These are phyloP conservation scores for Infundibulicybe gibba DNA, from an alignment of 768 basidiomycete genomes.

Conservation along the genomic window DNA sequence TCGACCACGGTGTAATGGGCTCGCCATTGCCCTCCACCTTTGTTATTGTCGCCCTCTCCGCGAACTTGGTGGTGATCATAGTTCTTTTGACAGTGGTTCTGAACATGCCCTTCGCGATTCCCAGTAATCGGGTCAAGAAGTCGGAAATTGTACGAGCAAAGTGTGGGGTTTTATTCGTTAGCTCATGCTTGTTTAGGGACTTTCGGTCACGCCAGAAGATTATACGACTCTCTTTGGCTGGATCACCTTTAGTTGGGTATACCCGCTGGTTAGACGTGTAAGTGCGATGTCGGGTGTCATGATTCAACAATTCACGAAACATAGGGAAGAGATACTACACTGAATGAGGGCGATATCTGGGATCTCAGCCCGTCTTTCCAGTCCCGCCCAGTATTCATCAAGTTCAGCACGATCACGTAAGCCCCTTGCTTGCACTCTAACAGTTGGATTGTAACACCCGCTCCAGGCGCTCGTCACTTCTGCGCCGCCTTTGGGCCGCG, in stretches of 20 bases:
- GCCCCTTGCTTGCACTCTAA: slow-evolving; percentile 5
- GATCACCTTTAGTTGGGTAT: slow-evolving; percentile 71
- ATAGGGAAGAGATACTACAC: slow-evolving; percentile 46
- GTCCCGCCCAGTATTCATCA: slow-evolving; percentile 60
- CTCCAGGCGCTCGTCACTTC: slow-evolving; percentile 32
- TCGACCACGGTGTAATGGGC: slow-evolving; percentile 41
- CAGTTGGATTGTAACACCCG: neutral
- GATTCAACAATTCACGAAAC: neutral
- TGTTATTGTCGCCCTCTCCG: slow-evolving; percentile 21
- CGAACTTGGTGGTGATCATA: slow-evolving; percentile 42
- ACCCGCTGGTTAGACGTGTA: slow-evolving; percentile 55
- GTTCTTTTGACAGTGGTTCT: slow-evolving; percentile 44
- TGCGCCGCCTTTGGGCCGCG: slow-evolving; percentile 38
- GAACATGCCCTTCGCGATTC: slow-evolving; percentile 64
- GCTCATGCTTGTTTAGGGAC: slow-evolving; percentile 33
- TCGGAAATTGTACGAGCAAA: slow-evolving; percentile 58
- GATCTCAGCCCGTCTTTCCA: slow-evolving; percentile 63
- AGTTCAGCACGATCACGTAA: slow-evolving; percentile 37
- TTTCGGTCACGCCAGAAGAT: slow-evolving; percentile 66
- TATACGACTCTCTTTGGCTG: slow-evolving; percentile 71
- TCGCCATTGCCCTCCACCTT: slow-evolving; percentile 34
- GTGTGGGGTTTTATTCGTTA: neutral
- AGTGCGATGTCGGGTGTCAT: slow-evolving; percentile 5
- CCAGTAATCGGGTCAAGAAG: slow-evolving; percentile 45
- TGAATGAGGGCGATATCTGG: slow-evolving; percentile 75